A percentile compares a stretch with the other conserved stretches of the same genome.
Conservation (phyloP, 2,329 filamentous ascomycete species). For the Ceratocystis harringtonii region DNA sequence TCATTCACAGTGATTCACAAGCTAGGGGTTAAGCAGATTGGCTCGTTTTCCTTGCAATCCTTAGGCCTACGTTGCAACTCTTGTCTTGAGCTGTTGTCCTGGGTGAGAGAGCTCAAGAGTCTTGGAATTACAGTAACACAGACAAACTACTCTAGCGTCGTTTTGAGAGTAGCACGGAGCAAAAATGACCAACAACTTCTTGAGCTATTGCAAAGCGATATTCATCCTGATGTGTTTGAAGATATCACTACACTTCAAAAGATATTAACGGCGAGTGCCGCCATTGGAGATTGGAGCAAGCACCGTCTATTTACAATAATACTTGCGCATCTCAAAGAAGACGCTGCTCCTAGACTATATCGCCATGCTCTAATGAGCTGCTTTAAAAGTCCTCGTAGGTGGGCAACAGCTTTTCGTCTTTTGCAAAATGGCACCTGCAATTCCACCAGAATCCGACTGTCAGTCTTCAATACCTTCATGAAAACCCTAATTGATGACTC, state of each 20-base stretch:
- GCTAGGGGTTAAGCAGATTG: conserved; percentile 57
- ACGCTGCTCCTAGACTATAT: conserved; percentile 18
- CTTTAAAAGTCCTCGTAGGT: conserved; percentile 22
- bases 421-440: conserved; percentile 5
- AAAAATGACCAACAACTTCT: conserved; percentile 36
- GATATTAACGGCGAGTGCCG: conserved; percentile 25
- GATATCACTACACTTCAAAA: conserved; percentile 28
- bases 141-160: conserved; percentile 48
- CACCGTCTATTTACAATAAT: conserved; percentile 33
- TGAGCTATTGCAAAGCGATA: conserved; percentile 33
- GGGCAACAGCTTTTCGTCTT: conserved; percentile 20
- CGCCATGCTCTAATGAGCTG: conserved; percentile 20
- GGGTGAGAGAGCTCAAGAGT: conserved; percentile 18
- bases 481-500: conserved; percentile 4
- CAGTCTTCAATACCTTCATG: conserved; percentile 11
- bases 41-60: conserved; percentile 61
- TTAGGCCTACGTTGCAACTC: conserved; percentile 43
- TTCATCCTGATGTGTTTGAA: conserved; percentile 43
- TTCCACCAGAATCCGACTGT: background rate
- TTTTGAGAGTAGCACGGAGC: conserved; percentile 47
- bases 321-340: conserved; percentile 22
- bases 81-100: conserved; percentile 4
- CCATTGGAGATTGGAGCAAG: conserved; percentile 26
- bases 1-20: conserved; percentile 55
- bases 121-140: conserved; percentile 47